A percentile compares a stretch with the other conserved stretches of the same genome.
Conservation (phyloP, 2,329 filamentous ascomycete species). For the Neonectria coccinea region DNA sequence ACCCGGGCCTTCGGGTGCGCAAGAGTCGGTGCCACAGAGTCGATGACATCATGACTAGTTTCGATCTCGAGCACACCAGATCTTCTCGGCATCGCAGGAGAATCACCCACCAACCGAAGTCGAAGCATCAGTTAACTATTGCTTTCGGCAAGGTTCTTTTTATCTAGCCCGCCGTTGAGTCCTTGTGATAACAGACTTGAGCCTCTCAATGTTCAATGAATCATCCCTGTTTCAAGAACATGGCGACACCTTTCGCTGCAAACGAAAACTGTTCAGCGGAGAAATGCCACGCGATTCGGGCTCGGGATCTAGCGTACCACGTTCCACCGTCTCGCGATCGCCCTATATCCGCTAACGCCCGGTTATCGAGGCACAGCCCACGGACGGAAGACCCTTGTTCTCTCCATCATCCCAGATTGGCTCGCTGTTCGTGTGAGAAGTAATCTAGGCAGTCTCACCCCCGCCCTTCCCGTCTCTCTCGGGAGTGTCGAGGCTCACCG, state of each 20-base stretch:
- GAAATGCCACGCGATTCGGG: neutral
- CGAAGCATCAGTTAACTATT: neutral
- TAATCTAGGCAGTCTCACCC: neutral
- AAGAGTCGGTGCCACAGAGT: constrained; percentile 29
- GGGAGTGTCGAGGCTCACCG: neutral
- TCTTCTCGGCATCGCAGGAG: constrained; percentile 12
- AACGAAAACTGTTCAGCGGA: neutral
- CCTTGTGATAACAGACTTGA: neutral
- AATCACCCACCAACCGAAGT: neutral
- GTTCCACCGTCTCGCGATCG: neutral
- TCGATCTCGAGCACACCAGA: constrained; percentile 18
- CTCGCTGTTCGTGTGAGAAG: neutral
- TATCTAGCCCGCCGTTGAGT: neutral
- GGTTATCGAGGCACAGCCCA: neutral
- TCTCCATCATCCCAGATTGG: neutral
- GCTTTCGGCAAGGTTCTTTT: neutral
- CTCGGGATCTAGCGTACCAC: neutral
- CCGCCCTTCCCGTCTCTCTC: neutral
- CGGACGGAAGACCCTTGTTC: neutral
- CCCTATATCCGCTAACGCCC: neutral
- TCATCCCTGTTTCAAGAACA: neutral
- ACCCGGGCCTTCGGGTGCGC: constrained; percentile 6
- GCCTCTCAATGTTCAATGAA: neutral
- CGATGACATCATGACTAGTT: constrained; percentile 39
- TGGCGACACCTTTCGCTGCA: neutral